A percentile compares a stretch with the other conserved stretches of the same genome.
Evolutionary conservation across 768 basidiomycete species (phyloP).

Genomic region (Mycena amicta): DNA sequence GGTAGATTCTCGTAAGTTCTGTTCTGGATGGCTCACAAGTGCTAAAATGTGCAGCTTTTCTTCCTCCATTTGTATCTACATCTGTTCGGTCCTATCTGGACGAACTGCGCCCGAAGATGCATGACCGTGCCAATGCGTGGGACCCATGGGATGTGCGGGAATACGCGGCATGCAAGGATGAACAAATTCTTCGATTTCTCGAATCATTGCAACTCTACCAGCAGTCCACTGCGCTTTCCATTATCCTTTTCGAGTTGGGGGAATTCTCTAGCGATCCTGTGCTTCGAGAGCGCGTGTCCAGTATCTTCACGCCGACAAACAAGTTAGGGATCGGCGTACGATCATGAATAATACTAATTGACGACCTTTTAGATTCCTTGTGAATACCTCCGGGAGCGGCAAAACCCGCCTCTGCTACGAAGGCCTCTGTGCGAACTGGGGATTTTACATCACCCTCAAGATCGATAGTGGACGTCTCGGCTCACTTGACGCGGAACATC

Average conservation of each 20-base stretch:
- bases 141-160: background rate
- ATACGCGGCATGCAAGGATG: background rate
- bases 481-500: conserved; percentile 1
- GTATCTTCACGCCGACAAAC: background rate
- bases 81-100: background rate
- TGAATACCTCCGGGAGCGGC: conserved; percentile 15
- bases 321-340: background rate
- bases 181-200: background rate
- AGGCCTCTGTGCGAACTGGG: conserved; percentile 7
- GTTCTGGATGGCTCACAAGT: background rate
- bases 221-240: background rate
- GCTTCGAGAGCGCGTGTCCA: background rate
- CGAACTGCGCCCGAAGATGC: background rate
- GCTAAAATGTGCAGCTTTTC: background rate
- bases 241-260: background rate
- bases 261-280: background rate
- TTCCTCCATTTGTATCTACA: background rate
- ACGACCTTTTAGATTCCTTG: conserved; percentile 1
- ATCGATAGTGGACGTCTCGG: background rate
- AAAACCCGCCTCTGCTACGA: conserved; percentile 12
- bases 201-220: background rate
- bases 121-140: background rate
- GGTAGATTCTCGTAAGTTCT: background rate
- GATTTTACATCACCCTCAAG: conserved; percentile 7
- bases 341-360: background rate